Base-by-base conservation (phyloP, 768 basidiomycete genomes). In the Collybiopsis luxurians region DNA sequence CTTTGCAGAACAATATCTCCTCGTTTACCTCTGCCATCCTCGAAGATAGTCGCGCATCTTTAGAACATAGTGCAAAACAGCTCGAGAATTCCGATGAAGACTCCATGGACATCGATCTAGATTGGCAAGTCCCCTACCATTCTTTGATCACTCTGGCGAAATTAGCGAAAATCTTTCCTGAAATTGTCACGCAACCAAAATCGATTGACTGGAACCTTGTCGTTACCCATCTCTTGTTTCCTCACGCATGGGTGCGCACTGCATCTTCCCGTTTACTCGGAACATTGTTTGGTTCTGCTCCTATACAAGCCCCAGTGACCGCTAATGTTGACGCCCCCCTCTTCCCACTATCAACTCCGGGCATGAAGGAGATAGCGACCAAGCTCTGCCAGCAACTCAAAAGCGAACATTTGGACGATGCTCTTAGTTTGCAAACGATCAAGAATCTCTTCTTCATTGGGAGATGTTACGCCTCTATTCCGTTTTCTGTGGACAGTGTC, bases 391-490 rank as follows among this genome's bases (percentile, higher is more conserved):
- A 84, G 19, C 86, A 98, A 66, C 79, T 99, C 58, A 89, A 88
- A 72, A 93, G 94, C 64, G 80, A 86, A 15, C 82, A 91, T 59
- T 71, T 93, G 44, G 89, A 91, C 61, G 85, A 86, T 23, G 65
- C 79, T 0, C 76, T 92, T n/a, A 79, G 86, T 57, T 66, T 93
- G 61, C 93, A 98, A 72, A 73, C 92, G 10, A 92, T 96, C 63
- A 98, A 97, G 75, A 93, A 98, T 64, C 69, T 98, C 24, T 93
- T 95, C 64, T 95, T 89, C 66, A 74, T 96, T n/a, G 92, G 91
- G 23, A 95, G 92, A 71, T 88, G 87, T 68, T 96, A 92, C 69
- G 78, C 75, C 57, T 70, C 76, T 24, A 66, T 79, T 31, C 71
- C 77, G 17, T 53, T 65, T 24, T 28, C 59, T 4, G 53, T 59